Percentiles rank a stretch among this genome's conserved stretches.
These are phyloP conservation scores for Polyporus tsugae DNA, from an alignment of 1,284 basidiomycete genomes.

Conservation along the genomic window DNA sequence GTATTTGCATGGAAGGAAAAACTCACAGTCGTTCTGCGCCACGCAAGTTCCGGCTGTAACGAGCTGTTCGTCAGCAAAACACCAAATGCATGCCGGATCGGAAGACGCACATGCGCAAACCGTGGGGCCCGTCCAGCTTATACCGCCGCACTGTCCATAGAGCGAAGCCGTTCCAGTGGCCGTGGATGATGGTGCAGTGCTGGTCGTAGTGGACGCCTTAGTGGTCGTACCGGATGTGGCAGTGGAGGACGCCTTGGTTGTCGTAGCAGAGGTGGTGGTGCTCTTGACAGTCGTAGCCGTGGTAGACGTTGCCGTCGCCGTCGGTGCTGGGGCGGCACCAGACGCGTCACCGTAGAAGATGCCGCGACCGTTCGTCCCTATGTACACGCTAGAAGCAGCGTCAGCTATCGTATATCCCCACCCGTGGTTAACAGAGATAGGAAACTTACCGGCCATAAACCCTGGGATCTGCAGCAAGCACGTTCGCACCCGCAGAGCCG, in stretches of 20 bases:
- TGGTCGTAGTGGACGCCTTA: slow-evolving; percentile 25
- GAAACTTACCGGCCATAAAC: slow-evolving; percentile 58
- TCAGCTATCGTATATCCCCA: not conserved
- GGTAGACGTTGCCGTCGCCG: slow-evolving; percentile 39
- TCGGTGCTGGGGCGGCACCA: slow-evolving; percentile 49
- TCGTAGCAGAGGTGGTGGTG: slow-evolving; percentile 38
- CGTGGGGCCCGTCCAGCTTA: slow-evolving; percentile 54
- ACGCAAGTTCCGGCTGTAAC: slow-evolving; percentile 48
- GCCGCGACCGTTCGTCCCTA: slow-evolving; percentile 71
- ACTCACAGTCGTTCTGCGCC: slow-evolving; percentile 52
- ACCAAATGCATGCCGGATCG: not conserved
- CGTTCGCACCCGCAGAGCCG: slow-evolving; percentile 56
- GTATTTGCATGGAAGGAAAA: not conserved
- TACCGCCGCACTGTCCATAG: slow-evolving; percentile 59
- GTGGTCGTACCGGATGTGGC: slow-evolving; percentile 44
- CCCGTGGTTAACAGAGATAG: not conserved
- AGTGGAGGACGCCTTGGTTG: slow-evolving; percentile 9
- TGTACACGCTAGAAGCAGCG: slow-evolving; percentile 57
- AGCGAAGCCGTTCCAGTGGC: slow-evolving; percentile 34
- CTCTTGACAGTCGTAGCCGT: slow-evolving; percentile 22
- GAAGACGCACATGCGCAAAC: slow-evolving; percentile 43
- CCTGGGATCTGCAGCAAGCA: slow-evolving; percentile 60
- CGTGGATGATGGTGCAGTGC: slow-evolving; percentile 38
- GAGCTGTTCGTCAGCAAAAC: not conserved
- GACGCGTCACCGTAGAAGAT: slow-evolving; percentile 65